Evolutionary conservation across 345 rosid species (phyloP), one percentile per base, ranked within the genome.

Genomic region (Mercurialis annua): DNA sequence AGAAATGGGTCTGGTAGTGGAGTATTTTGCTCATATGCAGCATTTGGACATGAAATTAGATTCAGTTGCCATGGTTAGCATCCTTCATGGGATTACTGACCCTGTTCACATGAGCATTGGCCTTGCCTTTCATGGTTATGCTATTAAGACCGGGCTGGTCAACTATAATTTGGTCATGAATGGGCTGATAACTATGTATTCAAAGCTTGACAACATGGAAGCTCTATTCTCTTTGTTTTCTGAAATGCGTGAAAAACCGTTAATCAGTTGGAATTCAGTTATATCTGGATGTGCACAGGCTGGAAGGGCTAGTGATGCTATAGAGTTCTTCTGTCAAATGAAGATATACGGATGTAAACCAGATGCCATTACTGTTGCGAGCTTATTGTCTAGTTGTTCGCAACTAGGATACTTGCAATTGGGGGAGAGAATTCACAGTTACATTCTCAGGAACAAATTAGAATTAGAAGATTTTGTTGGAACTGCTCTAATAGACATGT

Each of bases 401-500:
- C 94, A 87, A 73, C 79, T 85, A 18, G 86, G 84, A 62, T 77
- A 68, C 79, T 72, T 92, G 80, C 81, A 64, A 46, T 59, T 83
- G 30, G 96, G 96, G 64, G 73, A 81, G 79, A 78, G 67, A 55
- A 84, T 92, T 49, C 96, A 92, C 66, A 62, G 72, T 65, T 84
- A 70, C 69, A 52, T 79, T 64, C 87, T 86, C 42, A 77, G 88
- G 71, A 87, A 83, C 71, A 76, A 71, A 43, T 66, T 82, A 21
- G 81, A 77, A 72, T 53, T 47, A 31, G 92, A 87, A 80, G 85
- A 83, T 20, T 89, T 86, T 81, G 86, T 92, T 12, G 81, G 80
- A 59, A 89, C 96, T 73, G n/a, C n/a, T n/a, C n/a, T n/a, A n/a
- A n/a, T n/a, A 71, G 92, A 87, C 62, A 87, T 92, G 92, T 92